Evolutionary conservation across 169 alveolate species (phyloP).

Genomic region (Plasmodium knowlesi): DNA sequence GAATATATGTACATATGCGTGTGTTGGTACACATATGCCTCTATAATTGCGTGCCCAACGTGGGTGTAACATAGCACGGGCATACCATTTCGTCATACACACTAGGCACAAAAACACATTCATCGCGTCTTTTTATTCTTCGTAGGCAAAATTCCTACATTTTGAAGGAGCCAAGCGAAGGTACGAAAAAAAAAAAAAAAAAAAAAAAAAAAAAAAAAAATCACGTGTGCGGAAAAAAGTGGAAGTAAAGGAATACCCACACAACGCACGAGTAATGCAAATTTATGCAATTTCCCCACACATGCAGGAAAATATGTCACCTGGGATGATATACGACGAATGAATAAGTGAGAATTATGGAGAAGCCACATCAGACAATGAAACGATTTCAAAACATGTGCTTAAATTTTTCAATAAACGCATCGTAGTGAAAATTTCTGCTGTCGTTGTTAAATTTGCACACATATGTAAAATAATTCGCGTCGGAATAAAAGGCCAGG

Average conservation of each 20-base stretch:
- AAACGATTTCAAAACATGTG: slow-evolving; percentile 22
- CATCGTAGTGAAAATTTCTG: slow-evolving; percentile 58
- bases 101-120: neutral
- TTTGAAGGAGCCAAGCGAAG: slow-evolving; percentile 38
- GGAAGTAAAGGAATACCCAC: neutral
- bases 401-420: slow-evolving; percentile 24
- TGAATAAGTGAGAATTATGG: slow-evolving; percentile 15
- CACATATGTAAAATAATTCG: slow-evolving; percentile 46
- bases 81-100: neutral
- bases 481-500: slow-evolving; percentile 61
- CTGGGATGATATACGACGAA: slow-evolving; percentile 71
- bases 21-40: neutral
- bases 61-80: neutral
- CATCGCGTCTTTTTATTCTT: slow-evolving; percentile 4
- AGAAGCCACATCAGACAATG: neutral
- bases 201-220: slow-evolving; percentile 9
- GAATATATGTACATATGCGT: slow-evolving; percentile 8
- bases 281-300: neutral
- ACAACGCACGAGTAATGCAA: neutral
- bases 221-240: neutral
- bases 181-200: slow-evolving; percentile 18
- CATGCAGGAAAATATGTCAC: slow-evolving; percentile 35
- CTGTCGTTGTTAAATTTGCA: slow-evolving; percentile 62
- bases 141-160: slow-evolving; percentile 57
- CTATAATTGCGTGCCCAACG: neutral